Conservation (phyloP, 768 basidiomycete genomes). For the Russula compacta region DNA sequence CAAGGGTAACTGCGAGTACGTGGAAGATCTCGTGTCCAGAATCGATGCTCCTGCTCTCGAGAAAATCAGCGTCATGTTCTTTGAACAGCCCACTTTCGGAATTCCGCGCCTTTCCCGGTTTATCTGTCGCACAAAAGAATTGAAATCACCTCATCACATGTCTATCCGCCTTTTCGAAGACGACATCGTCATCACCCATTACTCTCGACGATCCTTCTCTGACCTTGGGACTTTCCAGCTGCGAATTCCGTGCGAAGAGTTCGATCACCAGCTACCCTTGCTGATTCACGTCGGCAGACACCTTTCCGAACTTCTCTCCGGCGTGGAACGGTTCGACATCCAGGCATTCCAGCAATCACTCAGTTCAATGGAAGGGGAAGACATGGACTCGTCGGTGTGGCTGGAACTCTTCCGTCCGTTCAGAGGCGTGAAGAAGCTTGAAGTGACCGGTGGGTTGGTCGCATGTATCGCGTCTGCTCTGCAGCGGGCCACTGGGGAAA, state of each 20-base stretch:
- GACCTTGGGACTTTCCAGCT: background rate
- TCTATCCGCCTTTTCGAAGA: background rate
- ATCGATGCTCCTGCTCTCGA: background rate
- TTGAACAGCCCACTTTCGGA: background rate
- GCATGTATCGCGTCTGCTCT: background rate
- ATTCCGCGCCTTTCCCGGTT: constrained; percentile 5
- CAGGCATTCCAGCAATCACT: background rate
- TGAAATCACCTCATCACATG: background rate
- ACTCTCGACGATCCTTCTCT: background rate
- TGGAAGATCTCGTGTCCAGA: constrained; percentile 4
- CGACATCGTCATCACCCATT: background rate
- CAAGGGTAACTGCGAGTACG: constrained; percentile 1
- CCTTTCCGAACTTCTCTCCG: background rate
- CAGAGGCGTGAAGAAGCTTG: background rate
- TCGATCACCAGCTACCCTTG: background rate
- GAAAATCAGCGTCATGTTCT: background rate
- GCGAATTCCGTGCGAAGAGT: background rate
- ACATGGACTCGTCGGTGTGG: background rate
- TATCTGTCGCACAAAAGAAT: background rate
- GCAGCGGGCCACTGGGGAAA: background rate
- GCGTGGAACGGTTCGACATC: background rate
- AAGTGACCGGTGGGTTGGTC: background rate
- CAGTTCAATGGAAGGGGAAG: background rate
- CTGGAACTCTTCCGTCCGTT: constrained; percentile 2
- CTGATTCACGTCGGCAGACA: background rate